phyloP scores from a whole-genome alignment of 106 monocot species.

The Apostasia shenzhenica region DNA sequence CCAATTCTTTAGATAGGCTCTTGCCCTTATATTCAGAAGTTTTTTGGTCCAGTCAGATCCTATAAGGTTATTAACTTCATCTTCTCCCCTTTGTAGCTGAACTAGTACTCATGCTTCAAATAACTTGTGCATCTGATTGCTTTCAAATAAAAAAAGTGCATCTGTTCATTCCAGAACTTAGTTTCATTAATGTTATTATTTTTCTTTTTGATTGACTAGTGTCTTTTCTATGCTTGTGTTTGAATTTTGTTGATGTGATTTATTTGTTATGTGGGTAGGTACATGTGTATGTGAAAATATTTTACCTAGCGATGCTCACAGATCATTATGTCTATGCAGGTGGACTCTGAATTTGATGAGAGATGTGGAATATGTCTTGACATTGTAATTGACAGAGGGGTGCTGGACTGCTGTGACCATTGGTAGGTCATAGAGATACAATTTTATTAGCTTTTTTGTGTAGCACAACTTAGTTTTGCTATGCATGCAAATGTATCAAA shows the following conservation, averaged over 20 bases:
- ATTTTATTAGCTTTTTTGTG: not conserved
- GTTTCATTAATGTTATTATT: not conserved
- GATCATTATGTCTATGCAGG: slow-evolving; percentile 30
- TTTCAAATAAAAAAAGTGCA: not conserved
- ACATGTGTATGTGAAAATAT: slow-evolving; percentile 1
- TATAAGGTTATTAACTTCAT: not conserved
- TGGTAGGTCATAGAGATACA: slow-evolving; percentile 48
- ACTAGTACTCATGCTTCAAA: not conserved
- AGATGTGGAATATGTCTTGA: slow-evolving; percentile 84
- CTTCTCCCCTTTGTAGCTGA: not conserved
- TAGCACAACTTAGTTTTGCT: not conserved
- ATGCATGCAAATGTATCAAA: not conserved
- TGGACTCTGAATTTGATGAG: slow-evolving; percentile 45
- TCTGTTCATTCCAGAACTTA: not conserved
- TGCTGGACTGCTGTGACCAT: slow-evolving; percentile 77
- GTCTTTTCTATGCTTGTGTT: too few species aligned
- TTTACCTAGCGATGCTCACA: not conserved
- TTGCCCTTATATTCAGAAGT: not conserved
- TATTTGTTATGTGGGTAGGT: not conserved
- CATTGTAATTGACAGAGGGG: slow-evolving; percentile 86
- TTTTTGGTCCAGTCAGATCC: not conserved
- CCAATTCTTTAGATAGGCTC: not conserved
- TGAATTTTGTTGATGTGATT: too few species aligned
- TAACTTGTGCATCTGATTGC: not conserved
- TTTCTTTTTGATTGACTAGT: not conserved